Evolutionary conservation across 306 rosid genomes (phyloP).

Genomic region (Acacia acuminata): DNA sequence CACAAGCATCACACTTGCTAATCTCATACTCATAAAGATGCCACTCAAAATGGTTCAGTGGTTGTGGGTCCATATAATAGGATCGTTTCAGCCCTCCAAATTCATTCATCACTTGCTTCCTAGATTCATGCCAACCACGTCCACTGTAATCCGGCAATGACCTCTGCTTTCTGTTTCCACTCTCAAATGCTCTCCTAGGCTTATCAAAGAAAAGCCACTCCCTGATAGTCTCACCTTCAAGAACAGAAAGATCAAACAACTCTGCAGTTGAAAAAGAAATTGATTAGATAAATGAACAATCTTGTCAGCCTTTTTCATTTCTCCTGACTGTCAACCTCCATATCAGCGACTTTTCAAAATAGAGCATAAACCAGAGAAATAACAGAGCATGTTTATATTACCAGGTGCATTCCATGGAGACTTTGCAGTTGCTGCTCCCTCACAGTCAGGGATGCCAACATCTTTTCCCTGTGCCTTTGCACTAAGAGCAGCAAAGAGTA

Average conservation of each 20-base stretch:
- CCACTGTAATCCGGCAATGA: constrained; percentile 96
- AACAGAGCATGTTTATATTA: constrained; percentile 38
- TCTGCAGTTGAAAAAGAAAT: constrained; percentile 54
- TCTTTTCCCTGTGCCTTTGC: constrained; percentile 91
- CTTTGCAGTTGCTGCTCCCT: constrained; percentile 98
- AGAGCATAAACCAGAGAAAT: constrained; percentile 22
- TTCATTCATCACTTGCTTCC: constrained; percentile 98
- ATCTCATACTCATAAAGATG: constrained; percentile 98
- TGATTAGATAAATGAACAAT: constrained; percentile 18
- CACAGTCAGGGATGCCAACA: constrained; percentile 97
- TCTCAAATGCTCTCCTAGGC: constrained; percentile 98
- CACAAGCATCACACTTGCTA: constrained; percentile 89
- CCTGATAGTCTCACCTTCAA: constrained; percentile 88
- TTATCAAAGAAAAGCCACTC: constrained; percentile 99
- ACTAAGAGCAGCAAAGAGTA: constrained; percentile 87
- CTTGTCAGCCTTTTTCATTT: not conserved
- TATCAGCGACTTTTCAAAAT: constrained; percentile 4
- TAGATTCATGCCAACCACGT: constrained; percentile 99
- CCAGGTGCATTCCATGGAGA: constrained; percentile 99
- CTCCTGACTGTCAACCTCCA: not conserved
- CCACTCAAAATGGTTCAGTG: constrained; percentile 89
- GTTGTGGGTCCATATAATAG: constrained; percentile 99
- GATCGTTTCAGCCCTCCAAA: constrained; percentile 95
- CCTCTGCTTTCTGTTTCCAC: constrained; percentile 98
- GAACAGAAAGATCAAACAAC: constrained; percentile 85